phyloP scores from a whole-genome alignment of 2,329 filamentous ascomycete species.

The Ilyonectria mors-panacis region DNA sequence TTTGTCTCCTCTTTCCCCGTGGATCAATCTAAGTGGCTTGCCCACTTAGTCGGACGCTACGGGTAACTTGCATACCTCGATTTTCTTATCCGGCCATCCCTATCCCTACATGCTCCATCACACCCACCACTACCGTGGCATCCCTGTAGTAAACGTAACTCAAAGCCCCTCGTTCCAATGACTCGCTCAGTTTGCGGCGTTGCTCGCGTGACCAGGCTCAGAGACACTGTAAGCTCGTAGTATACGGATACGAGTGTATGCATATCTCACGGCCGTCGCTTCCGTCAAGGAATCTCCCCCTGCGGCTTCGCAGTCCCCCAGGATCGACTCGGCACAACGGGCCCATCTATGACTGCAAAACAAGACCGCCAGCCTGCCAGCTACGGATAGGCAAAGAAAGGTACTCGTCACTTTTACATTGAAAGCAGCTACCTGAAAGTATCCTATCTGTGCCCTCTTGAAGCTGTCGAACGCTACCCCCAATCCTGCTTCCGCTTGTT shows the following conservation, averaged over 20 bases:
- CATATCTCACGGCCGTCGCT: not conserved
- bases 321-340: slow-evolving; percentile 4
- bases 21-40: not conserved
- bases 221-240: not conserved
- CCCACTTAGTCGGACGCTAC: too few species aligned
- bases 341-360: too few species aligned
- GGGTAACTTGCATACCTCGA: too few species aligned
- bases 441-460: slow-evolving; percentile 4
- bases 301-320: not conserved
- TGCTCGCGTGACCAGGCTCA: slow-evolving; percentile 3
- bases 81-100: not conserved
- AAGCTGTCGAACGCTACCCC: slow-evolving; percentile 1
- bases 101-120: not conserved
- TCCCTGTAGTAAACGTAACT: slow-evolving; percentile 3
- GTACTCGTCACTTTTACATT: not conserved
- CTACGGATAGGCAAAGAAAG: not conserved
- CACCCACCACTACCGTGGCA: not conserved
- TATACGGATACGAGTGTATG: not conserved
- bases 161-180: slow-evolving; percentile 2
- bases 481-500: slow-evolving; percentile 1
- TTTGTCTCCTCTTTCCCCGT: slow-evolving; percentile 2
- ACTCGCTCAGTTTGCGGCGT: too few species aligned
- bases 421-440: slow-evolving; percentile 2
- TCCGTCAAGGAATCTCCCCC: slow-evolving; percentile 2
- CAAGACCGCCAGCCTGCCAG: not conserved